Evolutionary conservation across 192 early-diverging fungal species (phyloP).

Genomic region (Pilaira anomala): DNA sequence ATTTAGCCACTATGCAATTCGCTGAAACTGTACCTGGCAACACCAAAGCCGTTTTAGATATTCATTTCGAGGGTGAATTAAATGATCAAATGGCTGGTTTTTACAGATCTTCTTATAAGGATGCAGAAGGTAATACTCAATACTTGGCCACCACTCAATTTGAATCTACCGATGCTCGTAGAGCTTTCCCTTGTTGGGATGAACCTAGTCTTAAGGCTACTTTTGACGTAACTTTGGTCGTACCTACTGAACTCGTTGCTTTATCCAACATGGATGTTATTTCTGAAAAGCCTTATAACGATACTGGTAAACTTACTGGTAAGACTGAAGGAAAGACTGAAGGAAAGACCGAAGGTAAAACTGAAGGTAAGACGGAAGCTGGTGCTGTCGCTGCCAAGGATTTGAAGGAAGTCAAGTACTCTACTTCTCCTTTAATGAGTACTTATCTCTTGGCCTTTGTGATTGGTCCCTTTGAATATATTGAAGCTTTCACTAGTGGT

Average conservation of each 20-base stretch:
- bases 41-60: slow-evolving; percentile 54
- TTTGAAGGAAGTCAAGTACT: slow-evolving; percentile 81
- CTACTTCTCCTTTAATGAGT: slow-evolving; percentile 89
- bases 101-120: slow-evolving; percentile 82
- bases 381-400: slow-evolving; percentile 18
- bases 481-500: slow-evolving; percentile 75
- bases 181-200: slow-evolving; percentile 96
- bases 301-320: slow-evolving; percentile 38
- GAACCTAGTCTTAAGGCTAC: slow-evolving; percentile 95
- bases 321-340: slow-evolving; percentile 32
- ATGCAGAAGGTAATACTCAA: slow-evolving; percentile 50
- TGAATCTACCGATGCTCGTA: slow-evolving; percentile 87
- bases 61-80: slow-evolving; percentile 65
- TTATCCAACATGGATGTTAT: slow-evolving; percentile 91
- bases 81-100: slow-evolving; percentile 96
- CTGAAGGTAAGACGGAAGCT: slow-evolving; percentile 14
- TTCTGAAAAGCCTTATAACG: slow-evolving; percentile 48
- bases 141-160: slow-evolving; percentile 90
- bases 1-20: slow-evolving; percentile 59
- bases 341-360: slow-evolving; percentile 32
- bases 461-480: slow-evolving; percentile 89
- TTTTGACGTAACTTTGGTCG: slow-evolving; percentile 85
- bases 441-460: slow-evolving; percentile 93
- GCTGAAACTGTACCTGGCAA: slow-evolving; percentile 51
- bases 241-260: slow-evolving; percentile 71